phyloP scores from a whole-genome alignment of 2,329 filamentous ascomycete species.

The Sporothrix luriei region DNA sequence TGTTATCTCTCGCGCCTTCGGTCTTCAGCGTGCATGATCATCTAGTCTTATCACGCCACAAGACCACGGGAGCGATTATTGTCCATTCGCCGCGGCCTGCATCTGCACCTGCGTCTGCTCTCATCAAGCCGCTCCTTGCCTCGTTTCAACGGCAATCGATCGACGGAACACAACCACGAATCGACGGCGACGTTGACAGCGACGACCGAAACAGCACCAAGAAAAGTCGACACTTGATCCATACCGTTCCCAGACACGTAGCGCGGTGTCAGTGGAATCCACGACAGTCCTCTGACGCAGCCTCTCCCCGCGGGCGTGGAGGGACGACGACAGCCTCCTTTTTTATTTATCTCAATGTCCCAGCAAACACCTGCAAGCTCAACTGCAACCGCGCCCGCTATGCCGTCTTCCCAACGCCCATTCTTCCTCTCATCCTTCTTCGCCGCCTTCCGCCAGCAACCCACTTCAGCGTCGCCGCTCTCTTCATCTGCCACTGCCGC shows the following conservation, averaged over 20 bases:
- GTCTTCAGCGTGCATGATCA: conserved; percentile 18
- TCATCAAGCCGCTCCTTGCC: neutral
- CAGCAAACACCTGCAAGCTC: too few species aligned
- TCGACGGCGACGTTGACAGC: neutral
- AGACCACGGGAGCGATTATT: neutral
- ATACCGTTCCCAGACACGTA: neutral
- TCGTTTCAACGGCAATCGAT: neutral
- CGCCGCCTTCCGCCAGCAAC: conserved; percentile 57
- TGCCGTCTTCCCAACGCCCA: conserved; percentile 56
- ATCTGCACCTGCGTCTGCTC: neutral
- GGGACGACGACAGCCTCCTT: neutral
- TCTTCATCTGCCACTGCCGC: conserved; percentile 38
- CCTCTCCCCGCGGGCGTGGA: conserved; percentile 20
- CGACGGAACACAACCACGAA: neutral
- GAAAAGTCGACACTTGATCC: neutral
- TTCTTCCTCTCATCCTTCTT: conserved; percentile 61
- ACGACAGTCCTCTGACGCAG: neutral
- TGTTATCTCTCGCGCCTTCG: neutral
- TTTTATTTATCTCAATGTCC: neutral
- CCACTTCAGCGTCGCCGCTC: conserved; percentile 38
- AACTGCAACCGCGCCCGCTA: conserved; percentile 42
- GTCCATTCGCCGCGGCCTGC: neutral
- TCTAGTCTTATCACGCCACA: conserved; percentile 21
- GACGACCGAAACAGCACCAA: neutral
- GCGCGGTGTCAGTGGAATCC: neutral